phyloP scores from a whole-genome alignment of 805 yeast species.

The Isabelozyma heimii region DNA sequence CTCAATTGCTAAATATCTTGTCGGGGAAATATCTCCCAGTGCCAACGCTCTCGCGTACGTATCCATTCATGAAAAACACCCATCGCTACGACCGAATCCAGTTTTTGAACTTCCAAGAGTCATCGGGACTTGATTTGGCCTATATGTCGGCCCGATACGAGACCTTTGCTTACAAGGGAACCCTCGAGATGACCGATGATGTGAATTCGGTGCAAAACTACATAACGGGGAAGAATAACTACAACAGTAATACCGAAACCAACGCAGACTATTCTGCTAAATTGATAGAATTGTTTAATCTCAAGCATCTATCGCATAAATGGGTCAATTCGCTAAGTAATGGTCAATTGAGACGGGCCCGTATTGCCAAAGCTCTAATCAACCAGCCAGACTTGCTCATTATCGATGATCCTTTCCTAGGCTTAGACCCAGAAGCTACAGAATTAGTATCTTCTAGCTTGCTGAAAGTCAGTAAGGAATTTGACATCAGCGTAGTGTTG shows the following conservation, averaged over 20 bases:
- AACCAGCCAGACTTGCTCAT: slow-evolving; percentile 62
- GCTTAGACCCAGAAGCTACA: slow-evolving; percentile 78
- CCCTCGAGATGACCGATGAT: slow-evolving; percentile 54
- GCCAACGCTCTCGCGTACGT: slow-evolving; percentile 53
- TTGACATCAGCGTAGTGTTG: slow-evolving; percentile 58
- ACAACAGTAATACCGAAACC: slow-evolving; percentile 28
- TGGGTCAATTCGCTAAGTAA: slow-evolving; percentile 89
- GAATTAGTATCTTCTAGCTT: slow-evolving; percentile 56
- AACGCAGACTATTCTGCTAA: slow-evolving; percentile 30
- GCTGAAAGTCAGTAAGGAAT: slow-evolving; percentile 17
- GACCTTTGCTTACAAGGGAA: slow-evolving; percentile 67
- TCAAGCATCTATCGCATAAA: slow-evolving; percentile 57
- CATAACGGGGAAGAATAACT: slow-evolving; percentile 57
- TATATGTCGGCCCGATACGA: slow-evolving; percentile 91
- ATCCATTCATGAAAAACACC: slow-evolving; percentile 44
- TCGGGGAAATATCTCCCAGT: slow-evolving; percentile 52
- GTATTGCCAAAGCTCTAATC: slow-evolving; percentile 74
- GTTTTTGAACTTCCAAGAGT: slow-evolving; percentile 33
- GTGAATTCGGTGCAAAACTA: slow-evolving; percentile 54
- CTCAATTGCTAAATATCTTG: slow-evolving; percentile 52
- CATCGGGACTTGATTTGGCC: slow-evolving; percentile 44
- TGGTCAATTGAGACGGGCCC: slow-evolving; percentile 90
- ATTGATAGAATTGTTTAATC: slow-evolving; percentile 49
- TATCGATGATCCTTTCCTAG: slow-evolving; percentile 90
- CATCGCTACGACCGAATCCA: slow-evolving; percentile 28